Evolutionary conservation across 805 yeast genomes (phyloP), one percentile per base, ranked within the genome.

Genomic region (Tetrapisispora iriomotensis): DNA sequence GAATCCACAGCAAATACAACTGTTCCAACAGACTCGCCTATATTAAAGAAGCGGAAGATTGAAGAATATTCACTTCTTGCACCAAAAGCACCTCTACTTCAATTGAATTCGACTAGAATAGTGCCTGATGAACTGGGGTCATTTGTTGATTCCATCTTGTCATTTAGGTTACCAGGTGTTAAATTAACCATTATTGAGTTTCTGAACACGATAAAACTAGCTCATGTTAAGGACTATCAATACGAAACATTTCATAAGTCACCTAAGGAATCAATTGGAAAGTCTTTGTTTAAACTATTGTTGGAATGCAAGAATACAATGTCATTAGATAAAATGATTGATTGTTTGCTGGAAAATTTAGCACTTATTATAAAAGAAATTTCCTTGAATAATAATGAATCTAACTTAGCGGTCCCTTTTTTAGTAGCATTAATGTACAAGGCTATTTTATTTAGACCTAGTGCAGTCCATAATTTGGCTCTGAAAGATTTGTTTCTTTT

Each of bases 341-440:
- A 53, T 23, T 34, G 34, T 4, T 20, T 53, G 6, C 38, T 55
- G 25, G 60, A 56, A 31, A 41, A 43, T 27, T 34, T 58, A 18
- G 60, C 60, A 8, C 37, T 43, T 7, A 40, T 58, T 13, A 56
- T 59, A n/a, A 52, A 51, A 36, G 53, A 48, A 29, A 54, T 59
- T n/a, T 45, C 54, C 14, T 42, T 50, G 12, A 32, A 51, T 28
- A 33, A 43, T 27, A 26, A 38, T n/a, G 61, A 55, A 30, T 50
- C 56, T 18, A 46, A 49, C 15, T 40, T 55, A 22, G 55, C 61
- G 0, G 62, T 78, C 3, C 92, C 92, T 1, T 80, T 77, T 51
- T 45, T 82, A 12, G 51, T 80, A 2, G 66, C 82, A 1, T 48
- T 82, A 29, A 60, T 81, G 28, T 75, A 75, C 47, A 72, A 74